Evolutionary conservation across 1,284 basidiomycete species (phyloP).

Genomic region (Cryptococcus neoformans): DNA sequence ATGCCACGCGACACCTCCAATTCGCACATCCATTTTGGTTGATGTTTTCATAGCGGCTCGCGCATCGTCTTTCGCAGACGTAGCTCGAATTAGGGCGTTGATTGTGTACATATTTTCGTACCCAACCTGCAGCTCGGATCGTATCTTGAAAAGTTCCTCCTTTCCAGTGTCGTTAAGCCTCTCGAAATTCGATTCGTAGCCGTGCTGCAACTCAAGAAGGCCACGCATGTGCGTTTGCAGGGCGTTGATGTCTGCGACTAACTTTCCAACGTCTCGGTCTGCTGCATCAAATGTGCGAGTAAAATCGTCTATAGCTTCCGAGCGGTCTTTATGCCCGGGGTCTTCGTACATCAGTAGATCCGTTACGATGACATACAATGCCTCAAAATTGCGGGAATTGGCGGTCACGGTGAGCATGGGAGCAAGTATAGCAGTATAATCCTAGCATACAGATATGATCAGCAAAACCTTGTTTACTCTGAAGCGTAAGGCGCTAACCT

Average conservation of each 20-base stretch:
- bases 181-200: slow-evolving; percentile 57
- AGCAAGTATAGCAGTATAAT: slow-evolving; percentile 74
- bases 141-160: slow-evolving; percentile 59
- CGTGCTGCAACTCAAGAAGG: slow-evolving; percentile 56
- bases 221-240: slow-evolving; percentile 73
- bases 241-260: slow-evolving; percentile 61
- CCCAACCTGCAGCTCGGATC: slow-evolving; percentile 70
- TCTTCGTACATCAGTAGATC: slow-evolving; percentile 86
- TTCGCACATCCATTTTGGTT: slow-evolving; percentile 73
- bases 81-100: slow-evolving; percentile 78
- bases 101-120: slow-evolving; percentile 79
- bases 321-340: slow-evolving; percentile 70
- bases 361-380: slow-evolving; percentile 83
- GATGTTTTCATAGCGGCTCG: slow-evolving; percentile 73
- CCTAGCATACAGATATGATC: slow-evolving; percentile 52
- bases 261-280: slow-evolving; percentile 65
- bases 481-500: slow-evolving; percentile 53
- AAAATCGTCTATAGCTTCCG: slow-evolving; percentile 76
- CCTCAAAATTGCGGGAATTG: slow-evolving; percentile 78
- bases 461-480: no score
- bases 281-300: slow-evolving; percentile 89
- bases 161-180: slow-evolving; percentile 55
- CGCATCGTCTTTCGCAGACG: slow-evolving; percentile 66
- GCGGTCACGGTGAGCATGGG: slow-evolving; percentile 89
- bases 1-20: slow-evolving; percentile 87